Evolutionary conservation across 2,329 filamentous ascomycete species (phyloP), one percentile per base, ranked within the genome.

Genomic region (Fusarium guadeloupense): DNA sequence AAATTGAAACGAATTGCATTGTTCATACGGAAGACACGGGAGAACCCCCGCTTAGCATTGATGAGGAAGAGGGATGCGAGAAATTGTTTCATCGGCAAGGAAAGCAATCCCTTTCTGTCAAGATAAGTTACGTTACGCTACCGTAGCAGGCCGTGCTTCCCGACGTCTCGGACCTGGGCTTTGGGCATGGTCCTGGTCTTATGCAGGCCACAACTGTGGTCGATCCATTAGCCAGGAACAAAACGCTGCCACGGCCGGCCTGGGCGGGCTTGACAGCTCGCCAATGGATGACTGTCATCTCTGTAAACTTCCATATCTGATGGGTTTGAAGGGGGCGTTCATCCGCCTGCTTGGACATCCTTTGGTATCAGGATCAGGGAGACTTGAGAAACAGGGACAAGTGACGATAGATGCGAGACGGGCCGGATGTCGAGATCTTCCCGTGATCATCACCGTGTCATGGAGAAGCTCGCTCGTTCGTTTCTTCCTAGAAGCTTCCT

Each of bases 401-500:
- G 40, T 38, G 16, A 17, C 20, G 17, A 20, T n/a, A n/a, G n/a
- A n/a, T 40, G 26, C 30, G 20, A 21, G 34, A 59, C 35, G 19
- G 34, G 54, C 40, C 43, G 31, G 33, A 44, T 49, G 45, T 39
- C 40, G 33, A 57, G 51, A 64, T 65, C 50, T 52, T 44, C 53
- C 40, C 37, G 37, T 30, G 43, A 54, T 58, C 43, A 62, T 46
- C 61, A 34, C 60, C 60, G 62, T 66, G 44, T 46, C 50, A 31
- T 54, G 51, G 56, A 62, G 64, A 66, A 61, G 59, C 46, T 37
- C 53, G 59, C 46, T 37, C 53, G 37, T 51, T 59, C 48, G 51
- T 55, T 66, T 55, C 52, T 63, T 54, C 52, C 26, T 44, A 19
- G 46, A 66, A 56, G 41, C 48, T 58, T 65, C 65, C 58, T 56